These are phyloP conservation scores for Immersiella caudata DNA, from an alignment of 495 filamentous ascomycete genomes.

Conservation along the genomic window DNA sequence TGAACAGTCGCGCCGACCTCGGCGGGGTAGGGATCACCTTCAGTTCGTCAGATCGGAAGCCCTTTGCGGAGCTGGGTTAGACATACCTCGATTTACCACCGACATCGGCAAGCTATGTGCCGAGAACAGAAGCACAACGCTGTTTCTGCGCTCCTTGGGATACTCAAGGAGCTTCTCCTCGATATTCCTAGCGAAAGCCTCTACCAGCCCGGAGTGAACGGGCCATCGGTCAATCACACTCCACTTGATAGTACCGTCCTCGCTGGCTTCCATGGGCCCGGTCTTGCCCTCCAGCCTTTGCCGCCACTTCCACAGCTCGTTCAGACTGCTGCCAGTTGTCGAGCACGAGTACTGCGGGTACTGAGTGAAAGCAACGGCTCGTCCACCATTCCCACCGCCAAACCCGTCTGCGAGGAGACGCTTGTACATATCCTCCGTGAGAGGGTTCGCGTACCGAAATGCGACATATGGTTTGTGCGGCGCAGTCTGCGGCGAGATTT, in stretches of 20 bases:
- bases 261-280: slow-evolving; percentile 42
- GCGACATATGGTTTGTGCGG: slow-evolving; percentile 98
- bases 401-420: slow-evolving; percentile 85
- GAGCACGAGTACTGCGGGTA: slow-evolving; percentile 99
- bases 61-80: background rate
- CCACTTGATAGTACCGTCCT: slow-evolving; percentile 79
- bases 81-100: slow-evolving; percentile 83
- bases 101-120: slow-evolving; percentile 97
- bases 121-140: slow-evolving; percentile 88
- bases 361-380: slow-evolving; percentile 96
- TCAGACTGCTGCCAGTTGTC: slow-evolving; percentile 93
- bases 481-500: slow-evolving; percentile 85
- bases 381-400: slow-evolving; percentile 78
- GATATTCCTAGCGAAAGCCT: slow-evolving; percentile 89
- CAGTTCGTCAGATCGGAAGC: slow-evolving; percentile 4
- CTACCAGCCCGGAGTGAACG: slow-evolving; percentile 82
- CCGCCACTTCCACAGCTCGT: slow-evolving; percentile 97
- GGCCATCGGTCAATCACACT: slow-evolving; percentile 99
- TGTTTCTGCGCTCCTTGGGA: slow-evolving; percentile 71
- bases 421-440: slow-evolving; percentile 92
- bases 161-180: slow-evolving; percentile 81
- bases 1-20: slow-evolving; percentile 98
- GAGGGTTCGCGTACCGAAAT: slow-evolving; percentile 92
- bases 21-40: slow-evolving; percentile 92
- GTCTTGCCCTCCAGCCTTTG: slow-evolving; percentile 82